Base-by-base conservation (phyloP, 2,329 filamentous ascomycete genomes). In the Fusarium secorum region DNA sequence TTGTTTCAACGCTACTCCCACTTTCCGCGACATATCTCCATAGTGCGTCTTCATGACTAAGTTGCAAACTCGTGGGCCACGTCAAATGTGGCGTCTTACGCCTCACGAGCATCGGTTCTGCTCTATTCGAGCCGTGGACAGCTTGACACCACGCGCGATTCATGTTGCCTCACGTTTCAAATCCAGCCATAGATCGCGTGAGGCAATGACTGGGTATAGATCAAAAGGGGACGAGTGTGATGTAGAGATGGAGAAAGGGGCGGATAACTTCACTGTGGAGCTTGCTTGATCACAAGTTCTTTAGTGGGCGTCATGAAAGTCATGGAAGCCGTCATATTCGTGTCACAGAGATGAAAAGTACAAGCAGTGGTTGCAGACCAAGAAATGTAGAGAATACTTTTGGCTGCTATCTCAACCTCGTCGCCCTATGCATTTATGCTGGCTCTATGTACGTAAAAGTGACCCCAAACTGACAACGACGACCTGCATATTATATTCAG, bases 371-470 rank as follows among this genome's bases (percentile, higher is more conserved):
- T 73, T 62, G 36, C 32, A 52, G 52, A 66, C 65, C 60, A 62
- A 70, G n/a, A 48, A 62, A 52, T n/a, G 45, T 60, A 61, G 59
- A 64, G 54, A 65, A 71, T 67, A 66, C 71, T 72, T 73, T 71
- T 74, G 54, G 61, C 42, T 52, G 22, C 41, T 51, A 33, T 60
- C 45, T 60, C 54, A 54, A 39, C 33, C 64, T 65, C 32, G 39
- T 63, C 22, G 28, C 48, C 30, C 30, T 24, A 35, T 35, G 14
- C 49, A 39, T 56, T 72, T 64, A 62, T 69, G 65, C 49, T 56
- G 66, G 42, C 51, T 75, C 58, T 75, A 75, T 76, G 35, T 76
- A 75, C 74, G 66, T 57, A 61, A 38, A 68, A 64, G 33, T 60
- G 48, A 39, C 39, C 52, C 48, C 56, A 70, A 74, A 65, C 58